Evolutionary conservation across 257 asterid species (phyloP).

Genomic region (Rehmannia glutinosa): DNA sequence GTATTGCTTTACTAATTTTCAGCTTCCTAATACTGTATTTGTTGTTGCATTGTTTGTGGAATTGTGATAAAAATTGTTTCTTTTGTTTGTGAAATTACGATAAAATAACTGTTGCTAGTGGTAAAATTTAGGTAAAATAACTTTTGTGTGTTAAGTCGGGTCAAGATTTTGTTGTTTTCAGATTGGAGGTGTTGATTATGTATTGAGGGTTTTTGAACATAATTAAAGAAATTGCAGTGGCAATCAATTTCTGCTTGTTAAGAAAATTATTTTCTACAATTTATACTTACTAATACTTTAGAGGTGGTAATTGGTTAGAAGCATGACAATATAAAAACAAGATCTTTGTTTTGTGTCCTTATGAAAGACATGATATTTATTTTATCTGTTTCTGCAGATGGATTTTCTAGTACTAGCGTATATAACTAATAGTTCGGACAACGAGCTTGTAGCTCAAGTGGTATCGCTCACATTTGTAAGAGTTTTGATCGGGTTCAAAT

Average conservation of each 20-base stretch:
- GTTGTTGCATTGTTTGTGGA: neutral
- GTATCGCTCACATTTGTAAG: too few species aligned
- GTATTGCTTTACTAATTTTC: neutral
- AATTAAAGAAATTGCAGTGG: neutral
- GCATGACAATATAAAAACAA: neutral
- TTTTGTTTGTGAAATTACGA: neutral
- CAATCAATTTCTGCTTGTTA: neutral
- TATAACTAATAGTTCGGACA: too few species aligned
- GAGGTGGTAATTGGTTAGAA: neutral
- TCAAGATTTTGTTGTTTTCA: neutral
- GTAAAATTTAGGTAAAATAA: neutral
- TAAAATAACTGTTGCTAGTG: neutral
- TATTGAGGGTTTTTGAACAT: neutral
- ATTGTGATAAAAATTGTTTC: neutral
- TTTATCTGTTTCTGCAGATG: too few species aligned
- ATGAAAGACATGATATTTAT: too few species aligned
- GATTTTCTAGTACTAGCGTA: too few species aligned
- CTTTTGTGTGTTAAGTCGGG: neutral
- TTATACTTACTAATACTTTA: neutral
- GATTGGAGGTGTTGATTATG: neutral
- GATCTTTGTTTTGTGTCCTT: neutral
- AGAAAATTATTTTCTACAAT: neutral
- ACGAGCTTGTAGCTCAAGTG: too few species aligned
- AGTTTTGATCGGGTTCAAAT: too few species aligned
- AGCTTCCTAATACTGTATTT: neutral